These are phyloP conservation scores for Erodium chrysanthum DNA, from an alignment of 441 rosid genomes.

Conservation along the genomic window DNA sequence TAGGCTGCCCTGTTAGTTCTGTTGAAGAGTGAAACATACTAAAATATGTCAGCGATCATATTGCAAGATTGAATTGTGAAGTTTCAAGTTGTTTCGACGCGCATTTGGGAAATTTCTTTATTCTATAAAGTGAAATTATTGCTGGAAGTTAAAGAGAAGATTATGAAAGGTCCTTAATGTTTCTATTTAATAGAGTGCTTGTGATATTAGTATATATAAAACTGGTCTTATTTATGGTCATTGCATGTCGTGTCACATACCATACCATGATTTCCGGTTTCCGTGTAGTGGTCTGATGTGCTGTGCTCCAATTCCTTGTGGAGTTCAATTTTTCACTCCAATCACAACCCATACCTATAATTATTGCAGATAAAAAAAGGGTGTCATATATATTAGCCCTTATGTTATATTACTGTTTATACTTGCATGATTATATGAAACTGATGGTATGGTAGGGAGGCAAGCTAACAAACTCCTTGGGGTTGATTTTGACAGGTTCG, in stretches of 20 bases:
- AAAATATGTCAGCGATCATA: not conserved
- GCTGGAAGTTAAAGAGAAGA: not conserved
- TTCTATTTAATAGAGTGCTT: not conserved
- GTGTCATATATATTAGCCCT: too few relatives aligned
- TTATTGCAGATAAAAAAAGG: not conserved
- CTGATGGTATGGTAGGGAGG: not conserved
- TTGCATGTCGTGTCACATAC: not conserved
- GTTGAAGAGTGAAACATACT: not conserved
- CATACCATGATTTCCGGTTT: not conserved
- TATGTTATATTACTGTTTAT: too few relatives aligned
- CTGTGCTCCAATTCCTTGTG: too few relatives aligned
- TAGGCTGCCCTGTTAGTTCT: not conserved
- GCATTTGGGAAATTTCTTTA: not conserved
- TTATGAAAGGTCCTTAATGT: not conserved
- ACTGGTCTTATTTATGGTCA: not conserved
- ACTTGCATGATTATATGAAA: not conserved
- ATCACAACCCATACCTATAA: not conserved
- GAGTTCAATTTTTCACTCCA: not conserved
- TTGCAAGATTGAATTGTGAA: not conserved
- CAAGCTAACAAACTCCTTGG: too few relatives aligned
- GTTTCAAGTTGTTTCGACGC: not conserved
- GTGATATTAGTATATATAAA: not conserved
- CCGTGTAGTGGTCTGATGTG: too few relatives aligned
- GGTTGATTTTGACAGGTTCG: slow-evolving; percentile 50
- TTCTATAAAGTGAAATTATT: not conserved